A percentile compares a stretch with the other conserved stretches of the same genome.
These are phyloP conservation scores for Escallonia herrerae DNA, from an alignment of 129 eudicot genomes.

Conservation along the genomic window DNA sequence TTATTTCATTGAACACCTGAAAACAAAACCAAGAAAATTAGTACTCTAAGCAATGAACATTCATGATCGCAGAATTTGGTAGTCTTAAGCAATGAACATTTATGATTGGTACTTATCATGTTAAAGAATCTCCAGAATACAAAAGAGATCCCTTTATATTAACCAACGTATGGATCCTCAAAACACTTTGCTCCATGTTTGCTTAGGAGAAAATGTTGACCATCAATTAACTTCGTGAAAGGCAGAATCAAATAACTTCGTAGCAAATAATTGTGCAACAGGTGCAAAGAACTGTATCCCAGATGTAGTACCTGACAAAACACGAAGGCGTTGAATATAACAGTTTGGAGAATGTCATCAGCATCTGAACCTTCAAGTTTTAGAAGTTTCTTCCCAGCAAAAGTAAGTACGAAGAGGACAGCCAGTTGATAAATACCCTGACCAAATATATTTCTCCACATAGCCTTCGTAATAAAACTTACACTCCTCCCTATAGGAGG, in stretches of 20 bases:
- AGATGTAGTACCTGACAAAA: constrained; percentile 72
- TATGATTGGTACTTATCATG: background rate
- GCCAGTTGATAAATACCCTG: constrained; percentile 80
- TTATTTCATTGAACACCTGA: constrained; percentile 90
- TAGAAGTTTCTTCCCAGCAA: constrained; percentile 56
- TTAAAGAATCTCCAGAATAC: too few species aligned
- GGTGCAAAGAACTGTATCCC: background rate
- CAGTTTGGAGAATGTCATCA: constrained; percentile 49
- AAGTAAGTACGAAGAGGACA: constrained; percentile 55
- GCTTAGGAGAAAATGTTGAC: too few species aligned
- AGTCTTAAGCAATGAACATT: too few species aligned
- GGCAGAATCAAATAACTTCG: too few species aligned
- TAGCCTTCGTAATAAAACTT: constrained; percentile 66
- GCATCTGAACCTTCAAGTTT: constrained; percentile 57
- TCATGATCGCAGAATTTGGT: too few species aligned
- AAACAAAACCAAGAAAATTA: background rate
- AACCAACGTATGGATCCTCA: too few species aligned
- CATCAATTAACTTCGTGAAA: too few species aligned
- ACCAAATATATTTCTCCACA: constrained; percentile 92
- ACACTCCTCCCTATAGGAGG: constrained; percentile 56
- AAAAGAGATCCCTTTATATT: too few species aligned
- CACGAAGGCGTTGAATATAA: constrained; percentile 93
- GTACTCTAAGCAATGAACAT: background rate
- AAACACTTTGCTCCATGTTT: too few species aligned
- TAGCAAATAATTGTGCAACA: background rate